Percentiles rank a stretch among this genome's conserved stretches.
Evolutionary conservation across 2,329 filamentous ascomycete species (phyloP).

Genomic region (Nectriaceae sp.): DNA sequence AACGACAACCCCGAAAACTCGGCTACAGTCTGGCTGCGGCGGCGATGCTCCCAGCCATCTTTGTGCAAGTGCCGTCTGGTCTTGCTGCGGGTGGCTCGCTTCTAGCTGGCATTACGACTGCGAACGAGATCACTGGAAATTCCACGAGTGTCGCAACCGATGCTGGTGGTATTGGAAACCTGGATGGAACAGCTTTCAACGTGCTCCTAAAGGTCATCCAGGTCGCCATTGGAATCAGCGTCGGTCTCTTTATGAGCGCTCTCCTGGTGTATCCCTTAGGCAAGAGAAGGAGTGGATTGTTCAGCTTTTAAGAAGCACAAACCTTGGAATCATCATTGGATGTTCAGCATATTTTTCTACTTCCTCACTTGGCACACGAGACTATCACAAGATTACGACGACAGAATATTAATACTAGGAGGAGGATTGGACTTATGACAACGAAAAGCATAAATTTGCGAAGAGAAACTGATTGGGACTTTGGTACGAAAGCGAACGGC

Average conservation of each 20-base stretch:
- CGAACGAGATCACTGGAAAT: constrained; percentile 54
- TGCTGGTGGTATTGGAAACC: constrained; percentile 26
- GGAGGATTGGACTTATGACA: not conserved
- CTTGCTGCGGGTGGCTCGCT: constrained; percentile 62
- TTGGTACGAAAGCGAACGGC: not conserved
- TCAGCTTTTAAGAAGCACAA: constrained; percentile 46
- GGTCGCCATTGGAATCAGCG: constrained; percentile 63
- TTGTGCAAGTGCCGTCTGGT: constrained; percentile 66
- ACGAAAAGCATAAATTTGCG: not conserved
- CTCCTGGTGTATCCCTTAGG: constrained; percentile 58
- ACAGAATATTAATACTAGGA: not conserved
- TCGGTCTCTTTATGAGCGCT: constrained; percentile 59
- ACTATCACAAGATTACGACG: not conserved
- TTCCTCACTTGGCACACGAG: too few species aligned
- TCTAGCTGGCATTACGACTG: constrained; percentile 57
- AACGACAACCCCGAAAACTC: constrained; percentile 43
- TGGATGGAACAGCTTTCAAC: constrained; percentile 52
- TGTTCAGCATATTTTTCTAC: too few species aligned
- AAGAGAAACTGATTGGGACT: not conserved
- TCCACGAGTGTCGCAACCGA: constrained; percentile 32
- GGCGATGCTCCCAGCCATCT: constrained; percentile 84
- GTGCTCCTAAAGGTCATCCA: constrained; percentile 61
- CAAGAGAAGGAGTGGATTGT: constrained; percentile 59
- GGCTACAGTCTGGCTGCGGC: constrained; percentile 82
- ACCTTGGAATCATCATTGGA: too few species aligned